Percentiles rank a stretch among this genome's conserved stretches.
These are phyloP conservation scores for Kluyveromyces aestuarii DNA, from an alignment of 805 yeast species.

Conservation along the genomic window DNA sequence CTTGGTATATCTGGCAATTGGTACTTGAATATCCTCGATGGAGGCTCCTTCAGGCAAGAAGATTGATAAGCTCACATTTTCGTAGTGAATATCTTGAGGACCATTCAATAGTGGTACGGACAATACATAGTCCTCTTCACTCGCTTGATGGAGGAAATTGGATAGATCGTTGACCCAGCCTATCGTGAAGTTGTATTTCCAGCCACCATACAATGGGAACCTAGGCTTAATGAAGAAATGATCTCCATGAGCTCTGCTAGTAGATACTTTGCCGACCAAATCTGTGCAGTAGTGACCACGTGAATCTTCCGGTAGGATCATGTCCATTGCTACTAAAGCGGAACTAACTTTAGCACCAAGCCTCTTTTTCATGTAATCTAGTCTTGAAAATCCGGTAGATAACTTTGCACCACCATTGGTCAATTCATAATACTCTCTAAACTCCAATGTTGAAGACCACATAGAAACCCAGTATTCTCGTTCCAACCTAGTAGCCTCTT, in stretches of 20 bases:
- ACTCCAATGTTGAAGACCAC: constrained; percentile 58
- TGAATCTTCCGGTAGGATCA: constrained; percentile 43
- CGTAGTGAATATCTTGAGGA: constrained; percentile 61
- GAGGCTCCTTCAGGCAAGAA: constrained; percentile 85
- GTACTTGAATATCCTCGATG: constrained; percentile 45
- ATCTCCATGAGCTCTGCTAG: constrained; percentile 39
- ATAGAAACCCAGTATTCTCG: constrained; percentile 89
- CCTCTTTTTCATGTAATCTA: constrained; percentile 60
- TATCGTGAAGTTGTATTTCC: constrained; percentile 90
- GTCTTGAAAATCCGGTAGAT: constrained; percentile 65
- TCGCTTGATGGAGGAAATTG: constrained; percentile 39
- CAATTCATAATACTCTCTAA: constrained; percentile 81
- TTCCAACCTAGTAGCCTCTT: constrained; percentile 48
- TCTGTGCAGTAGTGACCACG: constrained; percentile 76
- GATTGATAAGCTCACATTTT: constrained; percentile 46
- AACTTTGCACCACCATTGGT: constrained; percentile 68
- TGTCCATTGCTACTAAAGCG: constrained; percentile 51
- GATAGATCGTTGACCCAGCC: constrained; percentile 75
- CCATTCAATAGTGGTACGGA: constrained; percentile 68
- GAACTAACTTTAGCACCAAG: constrained; percentile 41
- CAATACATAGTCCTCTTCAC: constrained; percentile 44
- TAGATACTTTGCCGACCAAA: constrained; percentile 87
- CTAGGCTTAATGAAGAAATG: constrained; percentile 65
- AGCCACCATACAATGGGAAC: constrained; percentile 91
- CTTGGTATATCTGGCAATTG: constrained; percentile 31